Base-by-base conservation (phyloP, 495 filamentous ascomycete species). In the Podospora tetraspora region DNA sequence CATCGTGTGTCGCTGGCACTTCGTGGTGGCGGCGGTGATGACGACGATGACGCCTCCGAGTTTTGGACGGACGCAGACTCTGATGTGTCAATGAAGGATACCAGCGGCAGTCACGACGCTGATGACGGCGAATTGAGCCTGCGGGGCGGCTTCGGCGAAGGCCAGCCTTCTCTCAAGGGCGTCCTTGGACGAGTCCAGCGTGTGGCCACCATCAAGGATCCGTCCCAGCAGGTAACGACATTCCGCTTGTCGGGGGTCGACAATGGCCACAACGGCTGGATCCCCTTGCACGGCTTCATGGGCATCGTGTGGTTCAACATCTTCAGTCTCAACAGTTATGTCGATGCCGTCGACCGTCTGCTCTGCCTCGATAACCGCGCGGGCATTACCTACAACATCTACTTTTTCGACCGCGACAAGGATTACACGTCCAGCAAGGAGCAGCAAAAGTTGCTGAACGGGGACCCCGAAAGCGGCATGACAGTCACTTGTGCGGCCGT, bases 331-430 rank as follows among this genome's bases (percentile, higher is more conserved):
- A 52, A 75, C 63, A 73, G 66, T 23, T 78, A 74, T 59, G 69
- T 78, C 67, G 76, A 78, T 60, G 76, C 76, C 1, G 71, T 78
- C 21, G 73, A 75, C 57, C 71, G 76, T 12, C 71, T 78, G 12
- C 62, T 78, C 19, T 24, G 70, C 43, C 70, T 75, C 10, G 73
- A 75, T 32, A 69, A 62, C 59, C 64, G 71, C 2, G 70, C 70
- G 5, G 74, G 75, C 8, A 63, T 74, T 10, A 59, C 59, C 0
- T 75, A 77, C 69, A 71, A 58, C 4, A 63, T 78, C 37, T 71
- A 68, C 32, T 2, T 74, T 0, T 30, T 71, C 24, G 75, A 77
- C 57, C 63, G 59, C 11, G 21, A 23, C 56, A 68, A 57, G 32
- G n/a, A 61, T 16, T 70, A 72, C 68, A 56, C 58, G 19, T 37